Conservation (phyloP, 306 rosid genomes). For the Delonix regia region DNA sequence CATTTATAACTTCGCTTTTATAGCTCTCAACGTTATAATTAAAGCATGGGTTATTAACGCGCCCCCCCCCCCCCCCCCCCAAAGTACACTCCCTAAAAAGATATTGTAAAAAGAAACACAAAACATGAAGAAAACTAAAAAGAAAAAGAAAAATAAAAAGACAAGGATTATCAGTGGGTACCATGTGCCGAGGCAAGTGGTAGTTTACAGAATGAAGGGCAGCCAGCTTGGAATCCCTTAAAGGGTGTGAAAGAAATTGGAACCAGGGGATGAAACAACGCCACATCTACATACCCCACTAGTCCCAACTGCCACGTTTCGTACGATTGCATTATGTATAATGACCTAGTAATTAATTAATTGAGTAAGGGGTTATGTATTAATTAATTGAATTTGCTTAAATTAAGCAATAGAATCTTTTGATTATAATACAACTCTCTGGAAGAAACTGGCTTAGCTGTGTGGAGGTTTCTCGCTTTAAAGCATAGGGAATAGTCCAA, state of each 20-base stretch:
- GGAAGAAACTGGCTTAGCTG: slow-evolving; percentile 63
- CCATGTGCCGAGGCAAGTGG: slow-evolving; percentile 66
- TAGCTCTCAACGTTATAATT: slow-evolving; percentile 8
- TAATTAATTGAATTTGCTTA: slow-evolving; percentile 10
- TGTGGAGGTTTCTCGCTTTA: slow-evolving; percentile 71
- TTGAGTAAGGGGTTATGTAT: slow-evolving; percentile 21
- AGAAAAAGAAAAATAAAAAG: slow-evolving; percentile 25
- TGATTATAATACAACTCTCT: slow-evolving; percentile 41
- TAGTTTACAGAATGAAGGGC: slow-evolving; percentile 44
- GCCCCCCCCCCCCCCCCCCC: too few species aligned
- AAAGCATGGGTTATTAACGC: slow-evolving; percentile 31
- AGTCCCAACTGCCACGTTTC: slow-evolving; percentile 54
- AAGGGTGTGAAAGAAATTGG: slow-evolving; percentile 44
- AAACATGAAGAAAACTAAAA: neutral
- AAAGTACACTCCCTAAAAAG: neutral
- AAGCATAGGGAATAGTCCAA: slow-evolving; percentile 51
- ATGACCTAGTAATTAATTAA: slow-evolving; percentile 9
- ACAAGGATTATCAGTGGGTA: slow-evolving; percentile 39
- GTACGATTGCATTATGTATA: slow-evolving; percentile 42
- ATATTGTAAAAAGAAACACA: neutral
- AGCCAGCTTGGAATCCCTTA: slow-evolving; percentile 67
- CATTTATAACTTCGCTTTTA: neutral
- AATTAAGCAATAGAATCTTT: slow-evolving; percentile 48
- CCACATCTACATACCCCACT: slow-evolving; percentile 50
- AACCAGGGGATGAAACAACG: slow-evolving; percentile 48